Conservation (phyloP, 768 basidiomycete species). For the Hypholoma fasciculare region DNA sequence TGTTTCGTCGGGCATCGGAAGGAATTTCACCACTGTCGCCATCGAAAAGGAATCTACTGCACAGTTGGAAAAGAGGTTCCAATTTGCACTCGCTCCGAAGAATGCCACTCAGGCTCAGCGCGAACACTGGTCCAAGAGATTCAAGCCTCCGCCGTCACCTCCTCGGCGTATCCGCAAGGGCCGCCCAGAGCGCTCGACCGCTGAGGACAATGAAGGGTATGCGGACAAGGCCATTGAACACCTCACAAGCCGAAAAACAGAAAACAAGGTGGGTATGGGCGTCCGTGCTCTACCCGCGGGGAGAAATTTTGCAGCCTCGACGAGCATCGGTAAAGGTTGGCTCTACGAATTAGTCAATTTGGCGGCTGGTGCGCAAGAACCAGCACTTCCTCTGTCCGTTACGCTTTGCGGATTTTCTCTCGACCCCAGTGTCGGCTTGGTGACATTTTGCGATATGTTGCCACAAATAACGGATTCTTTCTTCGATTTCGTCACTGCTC, state of each 20-base stretch:
- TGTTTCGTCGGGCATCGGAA: constrained; percentile 34
- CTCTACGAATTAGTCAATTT: constrained; percentile 57
- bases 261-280: constrained; percentile 43
- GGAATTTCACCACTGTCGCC: constrained; percentile 37
- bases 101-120: background rate
- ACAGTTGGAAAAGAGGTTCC: constrained; percentile 22
- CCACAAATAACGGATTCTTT: constrained; percentile 48
- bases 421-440: constrained; percentile 39
- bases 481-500: constrained; percentile 35
- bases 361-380: constrained; percentile 25
- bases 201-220: background rate
- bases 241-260: background rate
- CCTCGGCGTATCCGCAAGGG: background rate
- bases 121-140: constrained; percentile 2
- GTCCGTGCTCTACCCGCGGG: constrained; percentile 52
- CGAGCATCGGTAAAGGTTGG: constrained; percentile 61
- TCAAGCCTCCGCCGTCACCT: background rate
- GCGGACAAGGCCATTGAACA: background rate
- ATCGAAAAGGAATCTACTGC: constrained; percentile 38
- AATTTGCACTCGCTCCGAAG: constrained; percentile 31
- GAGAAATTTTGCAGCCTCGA: constrained; percentile 46
- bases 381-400: constrained; percentile 29
- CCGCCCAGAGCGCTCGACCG: background rate
- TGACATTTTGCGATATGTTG: constrained; percentile 44
- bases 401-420: constrained; percentile 42